Conservation (phyloP, 768 basidiomycete species). For the Termitomyces sp. region DNA sequence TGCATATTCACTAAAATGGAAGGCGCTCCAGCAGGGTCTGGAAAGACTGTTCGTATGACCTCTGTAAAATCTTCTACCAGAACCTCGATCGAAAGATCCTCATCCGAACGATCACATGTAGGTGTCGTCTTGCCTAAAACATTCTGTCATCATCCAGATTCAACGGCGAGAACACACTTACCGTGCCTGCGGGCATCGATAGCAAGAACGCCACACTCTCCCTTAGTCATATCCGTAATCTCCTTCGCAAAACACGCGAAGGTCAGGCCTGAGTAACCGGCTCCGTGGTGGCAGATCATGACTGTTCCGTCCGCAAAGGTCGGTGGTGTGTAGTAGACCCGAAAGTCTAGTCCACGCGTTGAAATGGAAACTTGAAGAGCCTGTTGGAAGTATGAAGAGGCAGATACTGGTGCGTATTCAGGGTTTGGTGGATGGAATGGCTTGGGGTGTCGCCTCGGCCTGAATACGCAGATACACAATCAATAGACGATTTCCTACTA, state of each 20-base stretch:
- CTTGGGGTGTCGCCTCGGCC: slow-evolving; percentile 26
- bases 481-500: slow-evolving; percentile 6
- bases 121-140: slow-evolving; percentile 59
- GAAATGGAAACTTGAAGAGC: slow-evolving; percentile 75
- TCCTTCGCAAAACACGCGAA: slow-evolving; percentile 92
- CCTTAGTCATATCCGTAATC: slow-evolving; percentile 50
- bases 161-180: slow-evolving; percentile 26
- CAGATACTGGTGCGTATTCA: slow-evolving; percentile 73
- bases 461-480: slow-evolving; percentile 16
- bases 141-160: background rate
- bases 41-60: slow-evolving; percentile 65
- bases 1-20: slow-evolving; percentile 58
- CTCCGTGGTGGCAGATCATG: slow-evolving; percentile 93
- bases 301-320: slow-evolving; percentile 51
- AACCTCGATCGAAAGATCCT: slow-evolving; percentile 67
- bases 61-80: slow-evolving; percentile 73
- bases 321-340: slow-evolving; percentile 83
- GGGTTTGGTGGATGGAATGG: slow-evolving; percentile 44
- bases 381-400: slow-evolving; percentile 67
- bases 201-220: slow-evolving; percentile 76
- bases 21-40: slow-evolving; percentile 57
- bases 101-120: slow-evolving; percentile 30
- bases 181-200: slow-evolving; percentile 88
- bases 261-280: slow-evolving; percentile 84
- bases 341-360: slow-evolving; percentile 54